phyloP scores from a whole-genome alignment of 345 rosid genomes.

The Linum trigynum region DNA sequence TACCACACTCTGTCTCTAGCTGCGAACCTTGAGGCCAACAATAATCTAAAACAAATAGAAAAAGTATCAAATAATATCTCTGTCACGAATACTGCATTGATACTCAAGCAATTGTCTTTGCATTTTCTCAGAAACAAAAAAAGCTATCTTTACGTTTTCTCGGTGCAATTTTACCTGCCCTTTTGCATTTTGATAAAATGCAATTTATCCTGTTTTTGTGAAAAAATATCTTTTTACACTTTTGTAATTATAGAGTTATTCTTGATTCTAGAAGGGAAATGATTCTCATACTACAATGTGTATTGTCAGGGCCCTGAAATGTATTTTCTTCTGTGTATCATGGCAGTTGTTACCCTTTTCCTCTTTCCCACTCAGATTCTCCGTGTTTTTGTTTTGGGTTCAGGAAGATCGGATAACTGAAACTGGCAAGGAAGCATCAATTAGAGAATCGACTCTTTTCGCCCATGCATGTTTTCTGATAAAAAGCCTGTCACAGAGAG shows the following conservation, averaged over 20 bases:
- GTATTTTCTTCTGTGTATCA: conserved; percentile 3
- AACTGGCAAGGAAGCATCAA: conserved; percentile 68
- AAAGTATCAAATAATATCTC: too few relatives aligned
- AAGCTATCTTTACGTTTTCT: not conserved
- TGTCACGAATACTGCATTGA: too few relatives aligned
- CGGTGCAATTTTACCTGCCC: not conserved
- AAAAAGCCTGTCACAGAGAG: conserved; percentile 91
- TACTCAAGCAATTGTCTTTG: too few relatives aligned
- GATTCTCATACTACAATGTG: not conserved
- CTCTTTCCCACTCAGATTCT: conserved; percentile 11
- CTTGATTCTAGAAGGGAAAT: not conserved
- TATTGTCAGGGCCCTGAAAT: not conserved
- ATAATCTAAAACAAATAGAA: too few relatives aligned
- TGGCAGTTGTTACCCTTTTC: conserved; percentile 1
- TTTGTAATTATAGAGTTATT: not conserved
- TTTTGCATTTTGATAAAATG: not conserved
- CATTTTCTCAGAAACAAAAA: too few relatives aligned
- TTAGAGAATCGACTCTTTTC: conserved; percentile 69
- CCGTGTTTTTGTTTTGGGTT: conserved; percentile 25
- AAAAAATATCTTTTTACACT: not conserved
- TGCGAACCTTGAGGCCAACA: too few relatives aligned
- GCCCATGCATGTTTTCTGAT: conserved; percentile 90
- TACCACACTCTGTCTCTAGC: too few relatives aligned
- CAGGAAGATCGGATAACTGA: conserved; percentile 85
- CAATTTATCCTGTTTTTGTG: not conserved